phyloP scores from a whole-genome alignment of 2,329 filamentous ascomycete genomes.

The Aspergillus spinulosporus region DNA sequence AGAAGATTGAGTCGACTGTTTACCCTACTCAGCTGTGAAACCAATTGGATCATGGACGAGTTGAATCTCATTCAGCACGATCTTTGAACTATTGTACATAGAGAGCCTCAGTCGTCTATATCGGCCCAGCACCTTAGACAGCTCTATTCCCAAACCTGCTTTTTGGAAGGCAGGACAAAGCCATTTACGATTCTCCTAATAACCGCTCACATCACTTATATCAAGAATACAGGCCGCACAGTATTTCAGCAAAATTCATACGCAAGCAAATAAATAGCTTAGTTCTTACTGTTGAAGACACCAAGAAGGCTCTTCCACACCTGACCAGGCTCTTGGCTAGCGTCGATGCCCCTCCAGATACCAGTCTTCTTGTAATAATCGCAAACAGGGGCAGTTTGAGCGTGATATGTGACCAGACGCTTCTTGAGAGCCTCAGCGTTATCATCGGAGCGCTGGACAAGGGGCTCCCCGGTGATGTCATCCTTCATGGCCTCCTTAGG shows the following conservation, averaged over 20 bases:
- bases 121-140: constrained; percentile 20
- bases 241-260: constrained; percentile 9
- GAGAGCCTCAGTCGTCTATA: constrained; percentile 23
- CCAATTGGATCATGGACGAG: not conserved
- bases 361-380: constrained; percentile 96
- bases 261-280: constrained; percentile 17
- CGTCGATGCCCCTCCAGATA: constrained; percentile 95
- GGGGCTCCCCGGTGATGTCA: constrained; percentile 92
- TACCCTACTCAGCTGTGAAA: constrained; percentile 50
- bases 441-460: constrained; percentile 95
- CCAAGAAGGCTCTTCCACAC: constrained; percentile 92
- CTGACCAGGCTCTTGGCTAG: constrained; percentile 90
- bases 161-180: constrained; percentile 8
- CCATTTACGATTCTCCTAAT: constrained; percentile 9
- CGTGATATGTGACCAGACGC: constrained; percentile 88
- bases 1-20: constrained; percentile 63
- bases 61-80: constrained; percentile 18
- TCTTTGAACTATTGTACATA: constrained; percentile 35
- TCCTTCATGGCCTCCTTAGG: constrained; percentile 93
- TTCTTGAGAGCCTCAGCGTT: constrained; percentile 96
- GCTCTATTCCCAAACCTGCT: constrained; percentile 13
- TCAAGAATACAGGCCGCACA: constrained; percentile 6
- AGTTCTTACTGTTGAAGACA: constrained; percentile 73
- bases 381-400: constrained; percentile 89
- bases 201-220: constrained; percentile 9